phyloP scores from a whole-genome alignment of 2,329 filamentous ascomycete genomes.

The Aspergillus cejpii region DNA sequence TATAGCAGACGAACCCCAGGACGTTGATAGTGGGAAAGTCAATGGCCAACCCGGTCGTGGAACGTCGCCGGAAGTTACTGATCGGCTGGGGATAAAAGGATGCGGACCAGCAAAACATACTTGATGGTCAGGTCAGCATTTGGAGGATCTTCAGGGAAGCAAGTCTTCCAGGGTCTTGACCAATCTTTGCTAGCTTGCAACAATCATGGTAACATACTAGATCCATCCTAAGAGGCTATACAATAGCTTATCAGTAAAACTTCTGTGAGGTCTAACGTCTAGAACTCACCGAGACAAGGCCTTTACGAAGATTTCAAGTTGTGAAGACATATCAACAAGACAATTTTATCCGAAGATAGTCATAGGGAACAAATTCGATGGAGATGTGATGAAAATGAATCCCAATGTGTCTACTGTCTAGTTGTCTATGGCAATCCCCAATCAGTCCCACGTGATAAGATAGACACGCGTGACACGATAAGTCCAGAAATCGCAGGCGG shows the following conservation, averaged over 20 bases:
- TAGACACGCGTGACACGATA: conserved; percentile 17
- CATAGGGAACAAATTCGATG: too few relatives aligned
- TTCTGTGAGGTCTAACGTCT: not conserved
- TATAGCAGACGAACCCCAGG: conserved; percentile 60
- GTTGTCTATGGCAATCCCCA: not conserved
- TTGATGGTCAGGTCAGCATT: conserved; percentile 13
- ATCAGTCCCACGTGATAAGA: conserved; percentile 22
- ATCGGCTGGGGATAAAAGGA: conserved; percentile 91
- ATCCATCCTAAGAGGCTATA: conserved; percentile 65
- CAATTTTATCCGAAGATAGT: too few relatives aligned
- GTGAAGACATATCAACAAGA: conserved; percentile 27
- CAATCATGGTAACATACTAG: conserved; percentile 45
- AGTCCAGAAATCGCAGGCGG: conserved; percentile 16
- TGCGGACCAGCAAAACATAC: conserved; percentile 67
- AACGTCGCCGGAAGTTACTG: conserved; percentile 67
- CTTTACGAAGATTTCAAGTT: conserved; percentile 33
- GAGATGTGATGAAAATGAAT: too few relatives aligned
- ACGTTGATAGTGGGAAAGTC: conserved; percentile 74
- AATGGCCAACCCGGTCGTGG: conserved; percentile 75
- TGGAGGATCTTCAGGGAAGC: not conserved
- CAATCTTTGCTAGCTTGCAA: conserved; percentile 1
- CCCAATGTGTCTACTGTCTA: too few relatives aligned
- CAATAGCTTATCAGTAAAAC: conserved; percentile 26
- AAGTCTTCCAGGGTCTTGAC: not conserved
- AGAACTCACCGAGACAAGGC: conserved; percentile 39